A percentile compares a stretch with the other conserved stretches of the same genome.
phyloP scores from a whole-genome alignment of 352 stramenopile genomes.

The Phytophthora lateralis region DNA sequence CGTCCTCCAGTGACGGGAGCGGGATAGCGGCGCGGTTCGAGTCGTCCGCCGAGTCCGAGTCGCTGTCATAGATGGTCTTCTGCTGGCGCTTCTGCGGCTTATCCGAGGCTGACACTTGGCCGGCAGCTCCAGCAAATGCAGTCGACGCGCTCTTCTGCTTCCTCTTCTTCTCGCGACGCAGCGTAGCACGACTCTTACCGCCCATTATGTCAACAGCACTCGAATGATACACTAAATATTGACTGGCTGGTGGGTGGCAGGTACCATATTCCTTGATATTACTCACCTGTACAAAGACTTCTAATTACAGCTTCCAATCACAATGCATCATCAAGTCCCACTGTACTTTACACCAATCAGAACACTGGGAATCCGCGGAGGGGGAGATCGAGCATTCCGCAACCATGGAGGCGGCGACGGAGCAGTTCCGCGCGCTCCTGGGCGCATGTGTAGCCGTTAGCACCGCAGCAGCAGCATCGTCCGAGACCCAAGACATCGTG shows the following conservation, averaged over 20 bases:
- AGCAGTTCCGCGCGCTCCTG: constrained; percentile 52
- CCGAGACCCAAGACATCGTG: constrained; percentile 3
- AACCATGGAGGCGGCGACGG: constrained; percentile 44
- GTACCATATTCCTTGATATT: not conserved
- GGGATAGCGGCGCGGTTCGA: constrained; percentile 47
- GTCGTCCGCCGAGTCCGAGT: constrained; percentile 51
- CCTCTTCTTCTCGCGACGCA: constrained; percentile 52
- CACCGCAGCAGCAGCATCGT: constrained; percentile 12
- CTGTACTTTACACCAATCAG: constrained; percentile 45
- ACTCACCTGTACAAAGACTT: constrained; percentile 5
- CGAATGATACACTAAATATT: constrained; percentile 7
- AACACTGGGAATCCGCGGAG: constrained; percentile 12
- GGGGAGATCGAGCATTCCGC: constrained; percentile 19
- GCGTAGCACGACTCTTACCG: constrained; percentile 44
- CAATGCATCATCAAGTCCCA: not conserved
- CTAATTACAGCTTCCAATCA: constrained; percentile 20
- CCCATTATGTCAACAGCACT: constrained; percentile 29
- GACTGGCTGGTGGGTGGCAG: not conserved
- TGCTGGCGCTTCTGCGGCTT: constrained; percentile 22
- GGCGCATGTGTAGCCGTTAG: constrained; percentile 42
- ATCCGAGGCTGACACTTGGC: not conserved
- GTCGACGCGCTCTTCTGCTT: constrained; percentile 22
- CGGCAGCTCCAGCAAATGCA: not conserved
- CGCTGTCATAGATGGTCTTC: constrained; percentile 42
- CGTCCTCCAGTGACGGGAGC: constrained; percentile 70